Conservation (phyloP, 495 filamentous ascomycete species). For the Hypoxylon trugodes region DNA sequence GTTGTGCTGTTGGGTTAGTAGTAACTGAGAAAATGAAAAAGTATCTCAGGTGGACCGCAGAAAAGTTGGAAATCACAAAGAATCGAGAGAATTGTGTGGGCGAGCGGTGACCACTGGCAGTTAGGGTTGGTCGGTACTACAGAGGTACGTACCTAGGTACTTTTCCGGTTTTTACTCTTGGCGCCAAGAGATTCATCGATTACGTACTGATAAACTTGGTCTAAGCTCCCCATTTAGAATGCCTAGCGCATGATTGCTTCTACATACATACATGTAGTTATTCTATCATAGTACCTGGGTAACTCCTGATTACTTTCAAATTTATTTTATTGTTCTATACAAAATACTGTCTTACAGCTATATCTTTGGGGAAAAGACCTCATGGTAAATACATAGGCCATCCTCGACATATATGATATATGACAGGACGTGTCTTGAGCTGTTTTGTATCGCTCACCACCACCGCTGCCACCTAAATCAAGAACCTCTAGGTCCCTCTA, state of each 20-base stretch:
- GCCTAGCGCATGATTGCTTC: too few species aligned
- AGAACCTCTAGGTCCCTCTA: slow-evolving; percentile 21
- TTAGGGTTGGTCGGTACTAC: slow-evolving; percentile 31
- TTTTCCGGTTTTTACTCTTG: too few species aligned
- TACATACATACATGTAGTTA: too few species aligned
- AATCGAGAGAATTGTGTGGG: slow-evolving; percentile 45
- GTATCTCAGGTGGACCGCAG: slow-evolving; percentile 24
- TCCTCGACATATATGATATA: slow-evolving; percentile 2
- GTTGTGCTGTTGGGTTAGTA: slow-evolving; percentile 50
- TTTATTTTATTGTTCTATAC: slow-evolving; percentile 7
- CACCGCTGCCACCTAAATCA: slow-evolving; percentile 3
- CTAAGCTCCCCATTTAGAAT: too few species aligned
- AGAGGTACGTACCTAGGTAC: not conserved
- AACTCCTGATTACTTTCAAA: too few species aligned
- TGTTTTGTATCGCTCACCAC: not conserved
- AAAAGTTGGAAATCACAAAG: slow-evolving; percentile 37
- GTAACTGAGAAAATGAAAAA: slow-evolving; percentile 28
- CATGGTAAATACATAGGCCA: not conserved
- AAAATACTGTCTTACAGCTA: slow-evolving; percentile 4
- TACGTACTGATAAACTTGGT: not conserved
- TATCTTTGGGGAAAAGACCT: not conserved
- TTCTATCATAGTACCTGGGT: too few species aligned
- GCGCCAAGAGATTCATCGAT: too few species aligned
- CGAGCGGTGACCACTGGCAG: slow-evolving; percentile 52
- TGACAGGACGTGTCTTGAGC: not conserved